Evolutionary conservation across 345 rosid genomes (phyloP).

Genomic region (Salix arbutifolia): DNA sequence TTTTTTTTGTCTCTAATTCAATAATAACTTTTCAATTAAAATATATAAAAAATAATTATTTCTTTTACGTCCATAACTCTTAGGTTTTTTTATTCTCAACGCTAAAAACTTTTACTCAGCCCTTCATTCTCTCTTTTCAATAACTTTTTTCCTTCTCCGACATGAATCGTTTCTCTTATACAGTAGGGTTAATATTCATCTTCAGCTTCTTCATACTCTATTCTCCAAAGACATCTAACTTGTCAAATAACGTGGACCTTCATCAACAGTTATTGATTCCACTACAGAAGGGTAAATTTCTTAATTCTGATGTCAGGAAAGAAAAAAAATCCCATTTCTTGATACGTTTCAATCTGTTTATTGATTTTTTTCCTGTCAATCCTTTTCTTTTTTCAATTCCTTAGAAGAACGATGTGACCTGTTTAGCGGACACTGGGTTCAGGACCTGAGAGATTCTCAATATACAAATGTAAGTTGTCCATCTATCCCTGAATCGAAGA

Average conservation of each 20-base stretch:
- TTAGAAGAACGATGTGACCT: conserved; percentile 47
- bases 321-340: not conserved
- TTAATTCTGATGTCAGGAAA: too few relatives aligned
- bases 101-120: not conserved
- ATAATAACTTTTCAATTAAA: too few relatives aligned
- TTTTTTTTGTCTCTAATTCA: accelerated
- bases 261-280: conserved; percentile 20
- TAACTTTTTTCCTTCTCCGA: not conserved
- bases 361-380: not conserved
- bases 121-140: not conserved
- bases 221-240: conserved; percentile 48
- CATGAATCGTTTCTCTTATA: not conserved
- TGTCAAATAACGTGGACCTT: conserved; percentile 9
- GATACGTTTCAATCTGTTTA: not conserved
- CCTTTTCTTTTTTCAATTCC: not conserved
- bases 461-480: conserved; percentile 67
- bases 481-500: conserved; percentile 68
- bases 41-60: too few relatives aligned
- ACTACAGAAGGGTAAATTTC: conserved; percentile 7
- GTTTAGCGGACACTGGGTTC: conserved; percentile 64
- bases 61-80: too few relatives aligned
- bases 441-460: conserved; percentile 39
- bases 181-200: conserved; percentile 40
- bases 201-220: conserved; percentile 49
- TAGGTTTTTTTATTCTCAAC: too few relatives aligned